Percentiles rank a stretch among this genome's conserved stretches.
Conservation (phyloP, 202 grass and related monocot genomes). For the Panicum virgatum region DNA sequence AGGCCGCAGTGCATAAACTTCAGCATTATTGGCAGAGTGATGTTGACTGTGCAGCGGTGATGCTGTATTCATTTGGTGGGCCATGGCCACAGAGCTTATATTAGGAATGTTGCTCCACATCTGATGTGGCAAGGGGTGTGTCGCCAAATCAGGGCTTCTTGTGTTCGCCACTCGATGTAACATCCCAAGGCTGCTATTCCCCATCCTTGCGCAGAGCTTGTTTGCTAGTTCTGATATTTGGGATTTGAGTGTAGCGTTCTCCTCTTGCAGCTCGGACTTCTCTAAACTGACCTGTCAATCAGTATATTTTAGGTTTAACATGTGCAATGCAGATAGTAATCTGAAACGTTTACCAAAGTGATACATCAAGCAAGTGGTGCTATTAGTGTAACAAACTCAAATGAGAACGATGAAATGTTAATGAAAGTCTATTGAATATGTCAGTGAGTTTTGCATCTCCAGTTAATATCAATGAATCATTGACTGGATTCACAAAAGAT, state of each 20-base stretch:
- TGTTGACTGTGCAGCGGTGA: conserved; percentile 32
- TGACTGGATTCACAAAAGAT: background rate
- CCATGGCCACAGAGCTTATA: conserved; percentile 25
- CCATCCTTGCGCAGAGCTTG: conserved; percentile 44
- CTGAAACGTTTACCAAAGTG: conserved; percentile 18
- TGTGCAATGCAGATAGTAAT: background rate
- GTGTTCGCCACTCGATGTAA: conserved; percentile 22
- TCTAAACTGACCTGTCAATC: conserved; percentile 55
- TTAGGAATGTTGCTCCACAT: conserved; percentile 31
- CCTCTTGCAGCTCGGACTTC: conserved; percentile 66
- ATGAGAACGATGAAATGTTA: background rate
- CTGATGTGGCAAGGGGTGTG: conserved; percentile 25
- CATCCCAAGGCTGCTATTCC: conserved; percentile 30
- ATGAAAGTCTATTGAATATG: conserved; percentile 3
- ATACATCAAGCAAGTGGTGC: background rate
- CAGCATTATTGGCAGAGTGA: conserved; percentile 28
- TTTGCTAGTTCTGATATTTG: conserved; percentile 57
- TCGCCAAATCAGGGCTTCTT: conserved; percentile 7
- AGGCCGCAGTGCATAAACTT: conserved; percentile 16
- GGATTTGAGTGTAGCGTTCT: conserved; percentile 53
- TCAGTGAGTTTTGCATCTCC: conserved; percentile 1
- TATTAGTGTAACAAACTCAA: background rate
- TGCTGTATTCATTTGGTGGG: background rate
- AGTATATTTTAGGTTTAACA: conserved; percentile 3
- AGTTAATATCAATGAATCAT: conserved; percentile 25